These are phyloP conservation scores for Schizosaccharomyces osmophilus DNA, from an alignment of 805 yeast species.

Conservation along the genomic window DNA sequence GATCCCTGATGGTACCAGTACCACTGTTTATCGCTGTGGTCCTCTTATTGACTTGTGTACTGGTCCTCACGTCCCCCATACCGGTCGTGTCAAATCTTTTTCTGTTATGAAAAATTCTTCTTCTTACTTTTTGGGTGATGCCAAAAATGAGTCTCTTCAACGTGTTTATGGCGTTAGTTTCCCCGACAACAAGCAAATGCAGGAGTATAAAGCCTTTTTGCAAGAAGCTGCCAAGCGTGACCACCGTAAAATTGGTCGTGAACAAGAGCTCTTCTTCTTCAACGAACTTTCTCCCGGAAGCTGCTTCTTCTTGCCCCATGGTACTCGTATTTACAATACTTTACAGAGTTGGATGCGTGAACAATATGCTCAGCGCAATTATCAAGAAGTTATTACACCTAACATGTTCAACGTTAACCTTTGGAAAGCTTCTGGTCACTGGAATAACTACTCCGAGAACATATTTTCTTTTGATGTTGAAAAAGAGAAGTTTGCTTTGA, in stretches of 20 bases:
- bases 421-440: constrained; percentile 98
- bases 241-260: constrained; percentile 87
- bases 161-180: constrained; percentile 93
- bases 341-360: constrained; percentile 53
- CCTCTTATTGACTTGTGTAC: constrained; percentile 87
- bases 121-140: constrained; percentile 84
- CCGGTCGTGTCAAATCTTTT: constrained; percentile 86
- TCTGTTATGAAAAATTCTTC: constrained; percentile 88
- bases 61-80: constrained; percentile 95
- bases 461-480: constrained; percentile 94
- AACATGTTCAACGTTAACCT: constrained; percentile 92
- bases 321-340: constrained; percentile 86
- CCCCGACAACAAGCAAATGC: constrained; percentile 94
- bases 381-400: constrained; percentile 95
- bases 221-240: constrained; percentile 84
- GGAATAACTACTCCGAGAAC: constrained; percentile 92
- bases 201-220: constrained; percentile 76
- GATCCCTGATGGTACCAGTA: constrained; percentile 83
- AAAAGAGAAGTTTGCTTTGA: constrained; percentile 80
- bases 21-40: constrained; percentile 96
- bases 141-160: constrained; percentile 81
- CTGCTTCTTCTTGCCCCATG: constrained; percentile 97
- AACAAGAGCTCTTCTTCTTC: constrained; percentile 86
- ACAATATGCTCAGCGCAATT: constrained; percentile 83
- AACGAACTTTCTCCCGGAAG: constrained; percentile 95